These are phyloP conservation scores for Tetracladium maxilliforme DNA, from an alignment of 2,329 filamentous ascomycete genomes.

Conservation along the genomic window DNA sequence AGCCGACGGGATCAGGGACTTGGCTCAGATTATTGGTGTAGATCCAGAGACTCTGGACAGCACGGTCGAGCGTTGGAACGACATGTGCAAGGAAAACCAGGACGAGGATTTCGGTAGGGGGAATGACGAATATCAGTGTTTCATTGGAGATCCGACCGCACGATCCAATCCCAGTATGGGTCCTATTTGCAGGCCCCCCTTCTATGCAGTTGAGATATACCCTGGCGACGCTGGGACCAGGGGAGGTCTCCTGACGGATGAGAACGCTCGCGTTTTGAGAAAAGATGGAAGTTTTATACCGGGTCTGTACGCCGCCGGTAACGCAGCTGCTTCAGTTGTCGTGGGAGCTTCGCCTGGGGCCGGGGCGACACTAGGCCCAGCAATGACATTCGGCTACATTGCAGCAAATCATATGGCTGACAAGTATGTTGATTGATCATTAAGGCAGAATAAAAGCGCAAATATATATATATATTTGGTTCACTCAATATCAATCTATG, in stretches of 20 bases:
- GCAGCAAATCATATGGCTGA: too few species aligned
- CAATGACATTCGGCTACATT: conserved; percentile 18
- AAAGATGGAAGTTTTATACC: conserved; percentile 7
- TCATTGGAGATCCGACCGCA: conserved; percentile 15
- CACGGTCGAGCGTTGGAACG: conserved; percentile 15
- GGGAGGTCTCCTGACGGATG: conserved; percentile 19
- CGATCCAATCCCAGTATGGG: conserved; percentile 16
- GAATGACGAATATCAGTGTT: conserved; percentile 13
- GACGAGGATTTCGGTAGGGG: conserved; percentile 19
- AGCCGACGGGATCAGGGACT: conserved; percentile 10
- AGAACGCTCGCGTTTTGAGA: conserved; percentile 11
- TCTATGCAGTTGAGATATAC: conserved; percentile 17
- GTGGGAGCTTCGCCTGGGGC: conserved; percentile 16
- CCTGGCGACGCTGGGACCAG: conserved; percentile 22
- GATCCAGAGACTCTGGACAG: conserved; percentile 6
- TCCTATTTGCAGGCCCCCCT: conserved; percentile 12
- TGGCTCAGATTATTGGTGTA: conserved; percentile 12
- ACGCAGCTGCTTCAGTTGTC: conserved; percentile 18
- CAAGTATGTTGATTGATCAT: too few species aligned
- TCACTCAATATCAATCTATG: too few species aligned
- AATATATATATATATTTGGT: too few species aligned
- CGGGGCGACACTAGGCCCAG: conserved; percentile 19
- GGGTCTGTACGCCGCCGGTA: conserved; percentile 19
- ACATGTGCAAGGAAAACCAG: conserved; percentile 11
- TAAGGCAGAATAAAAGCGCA: too few species aligned